A percentile compares a stretch with the other conserved stretches of the same genome.
Conservation (phyloP, 768 basidiomycete genomes). For the Mrakia gelida region DNA sequence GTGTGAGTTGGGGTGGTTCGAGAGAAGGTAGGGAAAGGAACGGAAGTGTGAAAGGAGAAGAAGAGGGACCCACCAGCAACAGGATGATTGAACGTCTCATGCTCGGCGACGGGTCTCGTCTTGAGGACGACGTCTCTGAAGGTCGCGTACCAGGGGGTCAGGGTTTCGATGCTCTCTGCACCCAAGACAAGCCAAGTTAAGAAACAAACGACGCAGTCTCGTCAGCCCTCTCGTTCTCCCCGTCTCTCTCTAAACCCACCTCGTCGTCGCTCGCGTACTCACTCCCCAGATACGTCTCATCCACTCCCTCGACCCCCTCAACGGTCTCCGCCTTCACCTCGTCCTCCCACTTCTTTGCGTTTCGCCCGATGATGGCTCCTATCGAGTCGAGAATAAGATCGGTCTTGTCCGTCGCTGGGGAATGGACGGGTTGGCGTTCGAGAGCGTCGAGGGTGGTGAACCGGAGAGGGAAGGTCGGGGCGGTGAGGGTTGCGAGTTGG, state of each 20-base stretch:
- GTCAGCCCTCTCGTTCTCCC: neutral
- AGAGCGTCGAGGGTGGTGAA: slow-evolving; percentile 22
- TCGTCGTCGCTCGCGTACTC: too few relatives aligned
- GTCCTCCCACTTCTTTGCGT: slow-evolving; percentile 18
- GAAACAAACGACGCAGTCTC: too few relatives aligned
- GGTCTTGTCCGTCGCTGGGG: neutral
- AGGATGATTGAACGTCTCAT: slow-evolving; percentile 40
- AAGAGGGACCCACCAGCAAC: slow-evolving; percentile 35
- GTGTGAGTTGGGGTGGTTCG: too few relatives aligned
- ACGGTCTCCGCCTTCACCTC: neutral
- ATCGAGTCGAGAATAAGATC: slow-evolving; percentile 23
- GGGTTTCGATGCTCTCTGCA: slow-evolving; percentile 24
- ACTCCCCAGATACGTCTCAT: slow-evolving; percentile 3
- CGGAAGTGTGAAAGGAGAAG: neutral
- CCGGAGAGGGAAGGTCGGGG: slow-evolving; percentile 23
- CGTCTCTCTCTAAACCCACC: neutral
- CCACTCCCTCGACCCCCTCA: neutral
- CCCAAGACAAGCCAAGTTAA: too few relatives aligned
- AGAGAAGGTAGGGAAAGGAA: too few relatives aligned
- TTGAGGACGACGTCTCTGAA: slow-evolving; percentile 34
- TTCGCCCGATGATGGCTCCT: neutral
- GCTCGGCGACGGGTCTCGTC: slow-evolving; percentile 34
- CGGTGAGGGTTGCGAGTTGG: slow-evolving; percentile 12
- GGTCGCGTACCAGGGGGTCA: slow-evolving; percentile 39
- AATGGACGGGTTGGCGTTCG: neutral